Conservation (phyloP, 306 rosid species). For the Lupinus albus region DNA sequence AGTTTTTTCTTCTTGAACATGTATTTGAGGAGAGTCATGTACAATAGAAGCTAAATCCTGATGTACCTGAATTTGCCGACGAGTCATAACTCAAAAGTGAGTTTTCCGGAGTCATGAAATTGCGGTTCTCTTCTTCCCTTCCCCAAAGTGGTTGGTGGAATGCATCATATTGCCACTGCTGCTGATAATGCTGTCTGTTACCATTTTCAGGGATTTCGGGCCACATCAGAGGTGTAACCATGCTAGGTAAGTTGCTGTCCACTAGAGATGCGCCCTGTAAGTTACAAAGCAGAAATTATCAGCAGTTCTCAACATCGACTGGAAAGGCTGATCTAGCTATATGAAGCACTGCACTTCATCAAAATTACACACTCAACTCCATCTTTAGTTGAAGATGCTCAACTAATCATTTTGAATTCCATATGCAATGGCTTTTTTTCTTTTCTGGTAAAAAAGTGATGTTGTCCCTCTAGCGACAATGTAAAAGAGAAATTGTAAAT, state of each 20-base stretch:
- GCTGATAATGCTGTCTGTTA: slow-evolving; percentile 72
- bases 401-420: slow-evolving; percentile 27
- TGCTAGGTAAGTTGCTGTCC: slow-evolving; percentile 60
- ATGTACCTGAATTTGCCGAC: slow-evolving; percentile 81
- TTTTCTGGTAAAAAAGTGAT: not conserved
- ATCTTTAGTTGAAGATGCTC: slow-evolving; percentile 8
- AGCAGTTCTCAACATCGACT: slow-evolving; percentile 8
- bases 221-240: slow-evolving; percentile 68
- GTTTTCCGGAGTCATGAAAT: slow-evolving; percentile 69
- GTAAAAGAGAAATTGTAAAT: slow-evolving; percentile 2
- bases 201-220: slow-evolving; percentile 63
- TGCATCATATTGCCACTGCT: slow-evolving; percentile 66
- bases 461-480: not conserved
- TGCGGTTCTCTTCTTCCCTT: slow-evolving; percentile 72
- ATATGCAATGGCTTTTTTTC: too few relatives aligned
- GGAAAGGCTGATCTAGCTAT: slow-evolving; percentile 7
- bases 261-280: slow-evolving; percentile 65
- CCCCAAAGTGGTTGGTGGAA: slow-evolving; percentile 72
- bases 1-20: too few relatives aligned
- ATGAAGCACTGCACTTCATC: slow-evolving; percentile 18
- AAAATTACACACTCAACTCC: slow-evolving; percentile 20
- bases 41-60: slow-evolving; percentile 20
- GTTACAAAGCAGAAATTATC: slow-evolving; percentile 34
- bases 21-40: slow-evolving; percentile 24
- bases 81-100: slow-evolving; percentile 77